These are phyloP conservation scores for Pontederia crassipes DNA, from an alignment of 176 grass and related monocot species.

Conservation along the genomic window DNA sequence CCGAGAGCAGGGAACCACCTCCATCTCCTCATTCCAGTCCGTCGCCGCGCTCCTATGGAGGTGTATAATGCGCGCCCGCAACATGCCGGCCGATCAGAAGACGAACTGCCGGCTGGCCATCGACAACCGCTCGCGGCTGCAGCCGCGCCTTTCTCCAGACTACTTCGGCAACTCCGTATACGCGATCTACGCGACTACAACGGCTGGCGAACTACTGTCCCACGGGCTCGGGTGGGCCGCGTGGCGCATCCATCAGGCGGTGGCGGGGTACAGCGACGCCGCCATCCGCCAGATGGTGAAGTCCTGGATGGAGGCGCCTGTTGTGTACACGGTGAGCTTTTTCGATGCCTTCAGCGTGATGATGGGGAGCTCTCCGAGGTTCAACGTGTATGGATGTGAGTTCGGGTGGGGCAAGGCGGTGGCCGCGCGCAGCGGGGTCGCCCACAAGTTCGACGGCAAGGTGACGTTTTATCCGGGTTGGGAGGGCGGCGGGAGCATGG, in stretches of 20 bases:
- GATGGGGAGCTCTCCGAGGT: slow-evolving; percentile 60
- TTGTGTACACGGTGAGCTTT: slow-evolving; percentile 6
- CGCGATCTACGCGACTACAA: slow-evolving; percentile 1
- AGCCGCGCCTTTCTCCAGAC: slow-evolving; percentile 22
- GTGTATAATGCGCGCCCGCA: slow-evolving; percentile 39
- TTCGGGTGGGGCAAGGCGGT: slow-evolving; percentile 54
- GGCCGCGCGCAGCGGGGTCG: slow-evolving; percentile 44
- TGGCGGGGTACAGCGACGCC: slow-evolving; percentile 44
- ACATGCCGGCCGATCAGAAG: slow-evolving; percentile 5
- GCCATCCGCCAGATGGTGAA: slow-evolving; percentile 23
- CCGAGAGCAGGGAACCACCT: slow-evolving; percentile 14
- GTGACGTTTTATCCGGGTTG: slow-evolving; percentile 31
- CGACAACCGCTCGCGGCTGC: slow-evolving; percentile 44
- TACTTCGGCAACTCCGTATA: slow-evolving; percentile 54
- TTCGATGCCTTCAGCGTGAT: slow-evolving; percentile 24
- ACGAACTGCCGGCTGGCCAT: slow-evolving; percentile 27
- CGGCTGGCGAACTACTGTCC: slow-evolving; percentile 26
- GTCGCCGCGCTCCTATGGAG: slow-evolving; percentile 47
- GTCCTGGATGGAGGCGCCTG: slow-evolving; percentile 26
- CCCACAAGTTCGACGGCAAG: slow-evolving; percentile 61
- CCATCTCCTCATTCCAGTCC: slow-evolving; percentile 47
- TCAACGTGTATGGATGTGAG: slow-evolving; percentile 54
- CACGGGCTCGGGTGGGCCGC: slow-evolving; percentile 54
- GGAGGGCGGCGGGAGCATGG: slow-evolving; percentile 35
- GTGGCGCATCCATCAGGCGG: slow-evolving; percentile 19